Base-by-base conservation (phyloP, 2,329 filamentous ascomycete genomes). In the Fusarium fracticaudum region DNA sequence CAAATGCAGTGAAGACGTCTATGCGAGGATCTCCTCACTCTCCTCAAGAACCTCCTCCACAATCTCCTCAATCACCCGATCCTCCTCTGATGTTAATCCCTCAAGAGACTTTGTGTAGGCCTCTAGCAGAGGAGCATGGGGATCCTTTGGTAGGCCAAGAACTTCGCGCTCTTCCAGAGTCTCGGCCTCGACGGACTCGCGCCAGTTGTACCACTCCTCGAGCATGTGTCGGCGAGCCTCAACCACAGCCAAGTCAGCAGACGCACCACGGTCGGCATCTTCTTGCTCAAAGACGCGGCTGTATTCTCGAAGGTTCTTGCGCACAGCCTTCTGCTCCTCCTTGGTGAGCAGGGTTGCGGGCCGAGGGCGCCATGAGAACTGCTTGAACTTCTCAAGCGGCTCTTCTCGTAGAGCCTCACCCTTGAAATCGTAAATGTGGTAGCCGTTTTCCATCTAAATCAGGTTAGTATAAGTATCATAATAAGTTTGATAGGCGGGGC, bases 261-360 rank as follows among this genome's bases (percentile, higher is more conserved):
- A 96, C 72, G 95, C 96, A 81, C 95, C 95, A 81, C 96, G 95
- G 81, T 97, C 95, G 74, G 93, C 91, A 84, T 99, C 97, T 82
- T 98, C 93, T 85, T 98, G 94, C 78, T 99, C 96, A 83, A 99
- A 99, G 75, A 93, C 88, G 81, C 94, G 94, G 83, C 92, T 94
- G 90, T 98, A 99, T 85, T 98, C 96, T 77, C 96, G 94, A 63
- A 99, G 91, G 85, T 98, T 99, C 91, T 98, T 98, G 87, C 97
- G 96, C 80, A 98, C 94, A 80, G 93, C 90, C 89, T 98, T 97
- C 87, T 98, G 96, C 87, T 99, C 96, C 73, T 98, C 96, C 86
- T 98, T 98, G 83, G 90, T 92, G 66, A 99, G 92, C 72, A 99
- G 91, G n/a, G 94, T 96, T 13, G 94, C 83, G 26, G 96, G 96